Evolutionary conservation across 108 stramenopile genomes (phyloP).

Genomic region (Cyclotella baltica): DNA sequence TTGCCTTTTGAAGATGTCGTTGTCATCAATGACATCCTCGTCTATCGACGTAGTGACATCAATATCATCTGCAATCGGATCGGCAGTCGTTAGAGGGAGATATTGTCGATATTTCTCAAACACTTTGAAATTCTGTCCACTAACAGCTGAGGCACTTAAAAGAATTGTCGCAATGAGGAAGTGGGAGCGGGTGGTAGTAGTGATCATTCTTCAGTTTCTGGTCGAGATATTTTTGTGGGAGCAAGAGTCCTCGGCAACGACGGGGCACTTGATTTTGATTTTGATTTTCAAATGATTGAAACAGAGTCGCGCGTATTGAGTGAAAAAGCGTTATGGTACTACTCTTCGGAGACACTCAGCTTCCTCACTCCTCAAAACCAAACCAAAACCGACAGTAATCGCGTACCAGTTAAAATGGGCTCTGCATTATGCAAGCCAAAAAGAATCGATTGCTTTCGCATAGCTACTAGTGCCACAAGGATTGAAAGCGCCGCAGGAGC

Average conservation of each 20-base stretch:
- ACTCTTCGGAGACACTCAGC: background rate
- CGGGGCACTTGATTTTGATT: too few species aligned
- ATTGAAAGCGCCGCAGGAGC: background rate
- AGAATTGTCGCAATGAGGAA: background rate
- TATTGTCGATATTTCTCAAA: background rate
- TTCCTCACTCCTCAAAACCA: background rate
- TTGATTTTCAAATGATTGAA: too few species aligned
- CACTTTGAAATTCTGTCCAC: background rate
- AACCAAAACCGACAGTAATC: background rate
- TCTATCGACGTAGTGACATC: background rate
- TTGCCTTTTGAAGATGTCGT: background rate
- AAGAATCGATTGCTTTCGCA: background rate
- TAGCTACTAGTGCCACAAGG: background rate
- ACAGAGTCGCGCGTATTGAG: too few species aligned
- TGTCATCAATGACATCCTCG: background rate
- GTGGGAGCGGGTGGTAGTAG: background rate
- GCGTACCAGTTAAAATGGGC: slow-evolving; percentile 1
- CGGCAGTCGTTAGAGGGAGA: background rate
- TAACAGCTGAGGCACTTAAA: background rate
- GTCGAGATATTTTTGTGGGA: too few species aligned
- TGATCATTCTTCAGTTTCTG: too few species aligned
- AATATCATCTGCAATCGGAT: background rate
- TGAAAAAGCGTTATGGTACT: too few species aligned
- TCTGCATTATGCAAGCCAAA: slow-evolving; percentile 3
- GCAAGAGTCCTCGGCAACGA: too few species aligned